phyloP scores from a whole-genome alignment of 305 asterid genomes.

The Lippia alba region DNA sequence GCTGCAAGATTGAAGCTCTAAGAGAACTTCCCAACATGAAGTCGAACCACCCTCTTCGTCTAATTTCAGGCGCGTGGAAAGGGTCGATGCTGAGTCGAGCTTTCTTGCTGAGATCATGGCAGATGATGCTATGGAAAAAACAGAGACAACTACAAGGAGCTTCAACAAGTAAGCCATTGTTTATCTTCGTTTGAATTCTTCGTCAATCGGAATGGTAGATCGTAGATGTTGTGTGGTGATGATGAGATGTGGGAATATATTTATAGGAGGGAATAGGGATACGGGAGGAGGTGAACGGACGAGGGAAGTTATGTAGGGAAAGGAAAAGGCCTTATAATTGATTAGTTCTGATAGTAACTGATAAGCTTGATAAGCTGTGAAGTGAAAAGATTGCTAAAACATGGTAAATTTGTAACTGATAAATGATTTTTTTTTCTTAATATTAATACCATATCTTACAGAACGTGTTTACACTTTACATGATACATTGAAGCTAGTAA shows the following conservation, averaged over 20 bases:
- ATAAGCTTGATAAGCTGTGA: background rate
- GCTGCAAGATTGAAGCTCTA: constrained; percentile 66
- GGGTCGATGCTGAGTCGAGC: constrained; percentile 14
- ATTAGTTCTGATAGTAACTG: constrained; percentile 29
- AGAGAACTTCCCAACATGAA: constrained; percentile 67
- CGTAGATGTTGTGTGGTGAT: background rate
- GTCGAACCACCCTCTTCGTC: constrained; percentile 40
- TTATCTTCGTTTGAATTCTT: background rate
- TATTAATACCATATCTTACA: background rate
- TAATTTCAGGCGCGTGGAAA: constrained; percentile 42
- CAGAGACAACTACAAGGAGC: constrained; percentile 21
- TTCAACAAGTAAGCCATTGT: constrained; percentile 43
- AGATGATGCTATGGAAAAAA: constrained; percentile 36
- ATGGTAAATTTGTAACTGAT: background rate
- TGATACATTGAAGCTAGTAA: background rate
- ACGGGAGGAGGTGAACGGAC: background rate
- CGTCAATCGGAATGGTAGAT: background rate
- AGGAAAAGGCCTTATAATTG: constrained; percentile 25
- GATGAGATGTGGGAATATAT: constrained; percentile 7
- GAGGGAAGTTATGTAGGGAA: background rate
- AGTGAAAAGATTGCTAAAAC: constrained; percentile 6
- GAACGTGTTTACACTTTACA: background rate
- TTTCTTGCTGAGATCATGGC: constrained; percentile 31
- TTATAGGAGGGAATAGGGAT: constrained; percentile 29
- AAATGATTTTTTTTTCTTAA: background rate